Conservation (phyloP, 805 yeast genomes). For the Ogataea corticis region DNA sequence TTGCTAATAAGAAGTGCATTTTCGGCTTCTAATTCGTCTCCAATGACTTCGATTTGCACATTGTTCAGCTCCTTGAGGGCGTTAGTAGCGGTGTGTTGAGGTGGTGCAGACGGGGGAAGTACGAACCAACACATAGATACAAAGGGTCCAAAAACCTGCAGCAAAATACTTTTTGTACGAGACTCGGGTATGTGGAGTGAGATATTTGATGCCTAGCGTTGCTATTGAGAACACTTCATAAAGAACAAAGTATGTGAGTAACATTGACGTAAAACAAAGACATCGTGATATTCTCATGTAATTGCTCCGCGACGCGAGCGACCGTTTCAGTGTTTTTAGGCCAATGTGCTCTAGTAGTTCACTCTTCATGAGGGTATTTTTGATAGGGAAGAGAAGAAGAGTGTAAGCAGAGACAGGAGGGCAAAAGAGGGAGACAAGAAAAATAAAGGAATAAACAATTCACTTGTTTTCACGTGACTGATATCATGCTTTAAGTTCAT, state of each 20-base stretch:
- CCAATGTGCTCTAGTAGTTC: slow-evolving; percentile 27
- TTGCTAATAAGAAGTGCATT: slow-evolving; percentile 45
- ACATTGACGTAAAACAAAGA: slow-evolving; percentile 21
- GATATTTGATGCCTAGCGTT: slow-evolving; percentile 19
- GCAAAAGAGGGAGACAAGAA: slow-evolving; percentile 8
- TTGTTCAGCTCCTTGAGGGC: slow-evolving; percentile 36
- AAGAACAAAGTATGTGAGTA: slow-evolving; percentile 19
- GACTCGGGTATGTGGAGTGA: slow-evolving; percentile 25
- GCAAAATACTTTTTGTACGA: slow-evolving; percentile 25
- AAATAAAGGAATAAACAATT: not conserved
- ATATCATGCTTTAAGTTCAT: not conserved
- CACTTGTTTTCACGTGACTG: not conserved
- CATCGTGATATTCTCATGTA: slow-evolving; percentile 21
- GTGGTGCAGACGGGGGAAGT: not conserved
- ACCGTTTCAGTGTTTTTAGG: slow-evolving; percentile 12
- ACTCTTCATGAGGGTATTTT: slow-evolving; percentile 18
- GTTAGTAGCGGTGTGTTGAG: slow-evolving; percentile 9
- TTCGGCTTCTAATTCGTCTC: slow-evolving; percentile 44
- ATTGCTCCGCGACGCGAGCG: slow-evolving; percentile 9
- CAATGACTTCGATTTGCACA: slow-evolving; percentile 41
- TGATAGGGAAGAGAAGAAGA: not conserved
- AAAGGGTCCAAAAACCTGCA: slow-evolving; percentile 36
- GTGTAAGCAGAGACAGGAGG: slow-evolving; percentile 5
- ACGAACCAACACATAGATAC: slow-evolving; percentile 31
- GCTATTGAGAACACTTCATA: slow-evolving; percentile 18